Base-by-base conservation (phyloP, 192 early-diverging fungal species). In the Gonapodya sp. region DNA sequence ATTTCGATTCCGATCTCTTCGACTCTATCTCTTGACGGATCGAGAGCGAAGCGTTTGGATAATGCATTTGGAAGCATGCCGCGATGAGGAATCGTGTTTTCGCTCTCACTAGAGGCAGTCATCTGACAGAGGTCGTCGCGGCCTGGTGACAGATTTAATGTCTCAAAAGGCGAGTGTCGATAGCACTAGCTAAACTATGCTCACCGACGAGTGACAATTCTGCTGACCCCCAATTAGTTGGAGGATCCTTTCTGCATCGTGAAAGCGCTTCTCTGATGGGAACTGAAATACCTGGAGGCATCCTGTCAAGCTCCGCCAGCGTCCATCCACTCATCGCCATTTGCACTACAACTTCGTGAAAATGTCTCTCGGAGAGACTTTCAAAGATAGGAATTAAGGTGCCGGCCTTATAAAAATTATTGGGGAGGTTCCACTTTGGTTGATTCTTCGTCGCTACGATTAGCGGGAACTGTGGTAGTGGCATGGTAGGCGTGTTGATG, bases 221-320 rank as follows among this genome's bases (percentile, higher is more conserved):
- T 1, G 84, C 81, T 0, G 81, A 73, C 14, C 79, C 73, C 86
- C 88, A 85, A 79, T 86, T 80, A 1, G 79, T 79, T 0, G 87
- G 82, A 0, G 91, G 90, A 18, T 82, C 79, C 33, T 80, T 82
- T 24, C 88, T 85, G 82, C 88, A 90, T n/a, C 82, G 81, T 80
- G 87, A 83, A 0, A 92, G 78, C 1, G 87, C 87, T 80, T 91
- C 90, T 32, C 81, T 46, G 32, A 92, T 78, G 35, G 89, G 88
- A 1, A 92, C 33, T 1, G 85, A 83, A 31, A 92, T 83, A 0
- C 91, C 91, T 82, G 88, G 79, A 0, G 91, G 87, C 77, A 92
- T 75, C 31, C 82, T 83, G 18, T 91, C 87, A 24, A 92, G 80
- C 35, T 87, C 84, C 1, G 77, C 81, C 2, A 78, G 35, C 0